These are phyloP conservation scores for Crithidia expoeki DNA, from an alignment of 208 protist species.

Conservation along the genomic window DNA sequence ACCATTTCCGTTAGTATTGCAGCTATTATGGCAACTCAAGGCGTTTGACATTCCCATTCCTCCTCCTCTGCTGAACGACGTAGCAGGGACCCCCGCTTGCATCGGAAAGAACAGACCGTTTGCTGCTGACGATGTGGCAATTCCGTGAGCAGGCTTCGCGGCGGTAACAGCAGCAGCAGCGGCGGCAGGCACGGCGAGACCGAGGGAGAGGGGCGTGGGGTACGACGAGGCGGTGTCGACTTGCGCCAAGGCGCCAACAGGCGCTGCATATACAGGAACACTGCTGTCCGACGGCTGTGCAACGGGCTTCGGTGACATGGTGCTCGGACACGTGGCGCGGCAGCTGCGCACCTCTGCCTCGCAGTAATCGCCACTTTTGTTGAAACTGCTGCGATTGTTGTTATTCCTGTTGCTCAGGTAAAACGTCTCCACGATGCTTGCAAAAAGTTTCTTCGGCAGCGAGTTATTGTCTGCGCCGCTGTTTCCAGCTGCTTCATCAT, in stretches of 20 bases:
- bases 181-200: neutral
- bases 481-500: neutral
- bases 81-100: too few relatives aligned
- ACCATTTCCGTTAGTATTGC: neutral
- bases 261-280: neutral
- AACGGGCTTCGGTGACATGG: slow-evolving; percentile 16
- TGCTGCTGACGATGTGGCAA: neutral
- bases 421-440: neutral
- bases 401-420: neutral
- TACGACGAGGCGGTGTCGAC: neutral
- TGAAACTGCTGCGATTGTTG: neutral
- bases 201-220: neutral
- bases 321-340: neutral
- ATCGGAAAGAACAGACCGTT: neutral
- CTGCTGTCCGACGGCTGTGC: slow-evolving; percentile 9
- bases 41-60: too few relatives aligned
- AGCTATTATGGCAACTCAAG: neutral
- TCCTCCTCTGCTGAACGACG: neutral
- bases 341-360: neutral
- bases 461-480: neutral
- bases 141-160: neutral
- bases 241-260: neutral
- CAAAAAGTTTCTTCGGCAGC: neutral
- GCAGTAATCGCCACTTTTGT: neutral
- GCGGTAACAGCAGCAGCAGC: neutral